These are phyloP conservation scores for Lizonia empirigonia DNA, from an alignment of 2,329 filamentous ascomycete species.

Conservation along the genomic window DNA sequence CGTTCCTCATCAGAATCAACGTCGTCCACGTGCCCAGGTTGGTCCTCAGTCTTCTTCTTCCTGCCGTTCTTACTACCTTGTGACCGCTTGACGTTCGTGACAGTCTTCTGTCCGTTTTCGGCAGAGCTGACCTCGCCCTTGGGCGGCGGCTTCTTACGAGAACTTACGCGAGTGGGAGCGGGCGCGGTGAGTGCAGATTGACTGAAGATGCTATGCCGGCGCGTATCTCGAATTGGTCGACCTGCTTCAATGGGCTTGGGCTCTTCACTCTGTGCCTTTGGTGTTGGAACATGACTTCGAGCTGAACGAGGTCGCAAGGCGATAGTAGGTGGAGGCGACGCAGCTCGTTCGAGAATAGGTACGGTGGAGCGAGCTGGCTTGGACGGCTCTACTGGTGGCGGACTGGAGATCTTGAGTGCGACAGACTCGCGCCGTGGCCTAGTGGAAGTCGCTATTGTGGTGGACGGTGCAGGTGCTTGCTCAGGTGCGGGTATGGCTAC, in stretches of 20 bases:
- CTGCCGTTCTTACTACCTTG: constrained; percentile 44
- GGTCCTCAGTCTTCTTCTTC: constrained; percentile 56
- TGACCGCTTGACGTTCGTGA: constrained; percentile 74
- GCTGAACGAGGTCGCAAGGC: constrained; percentile 46
- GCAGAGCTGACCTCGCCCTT: constrained; percentile 71
- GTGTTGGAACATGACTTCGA: constrained; percentile 45
- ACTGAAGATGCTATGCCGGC: constrained; percentile 54
- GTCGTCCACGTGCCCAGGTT: constrained; percentile 42
- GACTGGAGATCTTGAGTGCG: constrained; percentile 34
- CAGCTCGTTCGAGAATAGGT: constrained; percentile 21
- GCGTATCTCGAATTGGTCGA: constrained; percentile 45
- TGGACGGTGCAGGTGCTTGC: constrained; percentile 15
- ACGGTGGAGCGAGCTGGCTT: constrained; percentile 30
- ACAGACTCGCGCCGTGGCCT: constrained; percentile 44
- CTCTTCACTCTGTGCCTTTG: constrained; percentile 57
- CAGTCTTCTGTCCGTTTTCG: constrained; percentile 65
- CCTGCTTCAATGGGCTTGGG: constrained; percentile 49
- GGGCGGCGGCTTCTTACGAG: constrained; percentile 71
- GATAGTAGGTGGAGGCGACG: constrained; percentile 18
- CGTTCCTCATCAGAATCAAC: constrained; percentile 77
- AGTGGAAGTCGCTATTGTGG: constrained; percentile 41
- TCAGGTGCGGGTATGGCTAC: constrained; percentile 1
- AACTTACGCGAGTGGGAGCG: constrained; percentile 49
- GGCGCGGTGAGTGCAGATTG: constrained; percentile 42
- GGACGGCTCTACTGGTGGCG: constrained; percentile 23